A percentile compares a stretch with the other conserved stretches of the same genome.
Conservation (phyloP, 768 basidiomycete genomes). For the Chalciporus pseudorubinellus region DNA sequence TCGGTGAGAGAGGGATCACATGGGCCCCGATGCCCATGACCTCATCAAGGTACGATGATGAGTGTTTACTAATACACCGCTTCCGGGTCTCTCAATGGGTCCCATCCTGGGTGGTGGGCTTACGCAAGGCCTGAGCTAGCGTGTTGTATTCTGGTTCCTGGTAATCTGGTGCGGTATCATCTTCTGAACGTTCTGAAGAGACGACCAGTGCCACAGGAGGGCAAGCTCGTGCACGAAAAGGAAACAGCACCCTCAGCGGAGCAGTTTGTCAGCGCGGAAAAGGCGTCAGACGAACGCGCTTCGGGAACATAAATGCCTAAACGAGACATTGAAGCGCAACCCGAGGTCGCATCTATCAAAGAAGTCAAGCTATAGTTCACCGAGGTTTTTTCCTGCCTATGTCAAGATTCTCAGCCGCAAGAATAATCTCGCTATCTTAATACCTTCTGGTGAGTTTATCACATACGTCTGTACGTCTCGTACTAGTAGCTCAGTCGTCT, state of each 20-base stretch:
- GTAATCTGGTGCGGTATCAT: conserved; percentile 57
- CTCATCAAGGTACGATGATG: conserved; percentile 73
- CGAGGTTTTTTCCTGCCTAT: conserved; percentile 65
- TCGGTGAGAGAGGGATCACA: too few relatives aligned
- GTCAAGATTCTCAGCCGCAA: conserved; percentile 52
- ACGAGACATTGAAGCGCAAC: conserved; percentile 25
- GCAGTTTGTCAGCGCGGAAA: conserved; percentile 9
- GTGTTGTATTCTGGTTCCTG: conserved; percentile 84
- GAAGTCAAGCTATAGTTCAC: conserved; percentile 55
- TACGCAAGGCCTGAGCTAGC: conserved; percentile 70
- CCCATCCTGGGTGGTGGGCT: conserved; percentile 71
- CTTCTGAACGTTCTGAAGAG: conserved; percentile 50
- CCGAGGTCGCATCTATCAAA: conserved; percentile 18
- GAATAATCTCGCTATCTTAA: conserved; percentile 67
- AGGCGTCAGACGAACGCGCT: background rate
- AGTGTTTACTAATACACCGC: conserved; percentile 80
- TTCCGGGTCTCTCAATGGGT: conserved; percentile 69
- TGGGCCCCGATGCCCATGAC: too few relatives aligned
- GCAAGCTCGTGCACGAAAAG: conserved; percentile 16
- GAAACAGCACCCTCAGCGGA: background rate
- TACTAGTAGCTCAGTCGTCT: background rate
- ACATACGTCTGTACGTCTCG: too few relatives aligned
- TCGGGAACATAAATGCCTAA: conserved; percentile 5
- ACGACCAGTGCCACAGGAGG: conserved; percentile 33
- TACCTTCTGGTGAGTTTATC: conserved; percentile 28